Base-by-base conservation (phyloP, 2,329 filamentous ascomycete genomes). In the Drechmeria coniospora region DNA sequence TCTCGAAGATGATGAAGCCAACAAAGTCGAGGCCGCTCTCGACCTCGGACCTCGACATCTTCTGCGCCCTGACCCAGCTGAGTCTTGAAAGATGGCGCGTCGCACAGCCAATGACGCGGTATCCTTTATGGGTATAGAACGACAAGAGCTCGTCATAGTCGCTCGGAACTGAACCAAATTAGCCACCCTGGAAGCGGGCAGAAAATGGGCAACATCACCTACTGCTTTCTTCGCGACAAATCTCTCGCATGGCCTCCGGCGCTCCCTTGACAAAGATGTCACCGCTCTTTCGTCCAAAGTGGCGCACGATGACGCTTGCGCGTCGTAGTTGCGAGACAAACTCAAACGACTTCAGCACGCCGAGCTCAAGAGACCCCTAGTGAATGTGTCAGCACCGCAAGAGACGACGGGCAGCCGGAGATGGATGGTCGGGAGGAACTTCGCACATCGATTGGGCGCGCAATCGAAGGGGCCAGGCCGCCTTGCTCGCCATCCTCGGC, bases 1-100 rank as follows among this genome's bases (percentile, higher is more conserved):
- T 98, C 56, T 98, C 90, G 42, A 98, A 98, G 29, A 98, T 78
- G 46, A 98, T 95, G 55, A 98, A 98, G 5, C 90, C 90, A 20
- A 86, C 68, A 45, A 98, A 95, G 25, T 87, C 74, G 8, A 98
- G 67, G 18, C 74, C 65, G 3, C 71, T 78, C 51, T 98, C 90
- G 7, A 80, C 86, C 29, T 94, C 80, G 21, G 74, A 59, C 17
- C 90, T 77, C 40, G 74, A 79, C 77, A 95, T 86, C 57, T 92
- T 93, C 45, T 95, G 84, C 6, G 86, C 76, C 48, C 92, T 92
- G 30, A 93, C 73, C 86, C 84, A 94, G 42, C 78, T 92, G 18
- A 95, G 63, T 46, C 84, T 90, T 31, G 74, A 71, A 28, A 95
- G 69, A 44, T 90, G 80, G 49, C 83, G 92, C 1, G 81, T 82